Evolutionary conservation across 768 basidiomycete species (phyloP).

Genomic region (Boletus coccyginus): DNA sequence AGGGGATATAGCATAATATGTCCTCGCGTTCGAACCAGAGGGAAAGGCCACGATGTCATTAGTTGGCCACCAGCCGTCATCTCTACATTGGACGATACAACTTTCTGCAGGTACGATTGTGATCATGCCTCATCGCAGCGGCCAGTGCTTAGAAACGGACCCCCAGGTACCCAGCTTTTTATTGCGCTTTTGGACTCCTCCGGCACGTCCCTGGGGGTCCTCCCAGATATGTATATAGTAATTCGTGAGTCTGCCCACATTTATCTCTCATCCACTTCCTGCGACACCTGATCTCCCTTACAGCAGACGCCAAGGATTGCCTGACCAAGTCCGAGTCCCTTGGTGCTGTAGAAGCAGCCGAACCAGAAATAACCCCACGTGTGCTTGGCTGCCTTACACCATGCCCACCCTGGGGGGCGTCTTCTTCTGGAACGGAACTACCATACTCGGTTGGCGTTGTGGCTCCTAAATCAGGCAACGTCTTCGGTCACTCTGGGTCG

Average conservation of each 20-base stretch:
- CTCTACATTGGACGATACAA: slow-evolving; percentile 38
- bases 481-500: slow-evolving; percentile 40
- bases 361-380: slow-evolving; percentile 1
- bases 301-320: slow-evolving; percentile 31
- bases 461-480: slow-evolving; percentile 34
- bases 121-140: neutral
- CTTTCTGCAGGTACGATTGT: slow-evolving; percentile 38
- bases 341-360: slow-evolving; percentile 31
- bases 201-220: slow-evolving; percentile 42
- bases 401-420: slow-evolving; percentile 47
- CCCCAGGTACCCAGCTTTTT: slow-evolving; percentile 41
- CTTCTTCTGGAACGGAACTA: slow-evolving; percentile 40
- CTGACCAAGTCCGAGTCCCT: slow-evolving; percentile 15
- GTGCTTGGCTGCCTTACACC: neutral
- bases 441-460: slow-evolving; percentile 46
- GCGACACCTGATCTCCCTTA: neutral
- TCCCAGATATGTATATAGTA: slow-evolving; percentile 35
- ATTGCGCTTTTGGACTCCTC: slow-evolving; percentile 44
- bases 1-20: slow-evolving; percentile 35
- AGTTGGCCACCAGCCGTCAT: slow-evolving; percentile 33
- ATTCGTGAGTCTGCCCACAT: slow-evolving; percentile 27
- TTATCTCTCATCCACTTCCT: neutral
- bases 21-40: slow-evolving; percentile 40
- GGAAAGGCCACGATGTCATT: slow-evolving; percentile 34
- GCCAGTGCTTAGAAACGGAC: neutral